Base-by-base conservation (phyloP, 78 protist species). In the Cavenderia fasciculata region DNA sequence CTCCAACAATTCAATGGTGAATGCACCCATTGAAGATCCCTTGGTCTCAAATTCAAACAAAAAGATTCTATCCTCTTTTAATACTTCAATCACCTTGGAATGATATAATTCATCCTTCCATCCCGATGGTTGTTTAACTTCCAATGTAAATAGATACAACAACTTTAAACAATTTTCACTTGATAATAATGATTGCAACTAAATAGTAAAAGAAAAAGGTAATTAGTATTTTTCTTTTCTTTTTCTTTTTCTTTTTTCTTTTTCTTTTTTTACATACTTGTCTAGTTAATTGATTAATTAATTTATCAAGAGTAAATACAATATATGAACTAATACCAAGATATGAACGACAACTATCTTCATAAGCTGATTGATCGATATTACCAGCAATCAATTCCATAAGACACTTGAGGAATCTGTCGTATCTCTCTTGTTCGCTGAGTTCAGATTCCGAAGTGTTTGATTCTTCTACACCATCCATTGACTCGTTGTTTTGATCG, bases 321-420 rank as follows among this genome's bases (percentile, higher is more conserved):
- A 87, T 59, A 46, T 74, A 87, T 0, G 93, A 68, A 18, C 59
- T 44, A 41, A 76, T 59, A 44, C 93, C 93, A 8, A 87, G 61
- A 46, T 76, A 74, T 6, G 93, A 87, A 23, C 93, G 23, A 59
- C 93, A 87, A 46, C 73, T 69, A 23, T 87, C 93, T 74, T 87
- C 93, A 25, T 87, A 87, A 23, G 63, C 19, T 7, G 44, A 36
- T 43, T 68, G 69, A 46, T 87, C 85, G n/a, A n/a, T 63, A 7
- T 75, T 59, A 59, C 54, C 44, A 29, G 72, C 85, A 23, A 87
- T 59, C 38, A 71, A 74, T 6, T 75, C 93, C 74, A 43, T 71
- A 19, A 87, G 57, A 76, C 77, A 57, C n/a, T 65, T 51, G 8
- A 87, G 14, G 59, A 74, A 87, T 56, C 72, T 23, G 33, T 87